Percentiles rank a stretch among this genome's conserved stretches.
These are phyloP conservation scores for Ophiostoma piceae DNA, from an alignment of 2,329 filamentous ascomycete species.

Conservation along the genomic window DNA sequence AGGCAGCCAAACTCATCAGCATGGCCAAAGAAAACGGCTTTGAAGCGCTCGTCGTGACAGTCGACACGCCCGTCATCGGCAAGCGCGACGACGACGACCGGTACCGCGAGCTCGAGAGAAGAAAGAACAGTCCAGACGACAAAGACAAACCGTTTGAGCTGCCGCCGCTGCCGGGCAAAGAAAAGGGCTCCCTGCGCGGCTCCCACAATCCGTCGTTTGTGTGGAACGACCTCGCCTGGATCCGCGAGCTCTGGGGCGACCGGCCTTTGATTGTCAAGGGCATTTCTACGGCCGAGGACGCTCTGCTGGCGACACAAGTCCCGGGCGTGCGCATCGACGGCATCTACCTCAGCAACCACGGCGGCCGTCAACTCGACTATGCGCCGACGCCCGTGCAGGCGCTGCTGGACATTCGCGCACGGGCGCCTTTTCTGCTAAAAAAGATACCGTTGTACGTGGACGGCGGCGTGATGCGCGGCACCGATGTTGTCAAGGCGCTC, in stretches of 20 bases:
- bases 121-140: background rate
- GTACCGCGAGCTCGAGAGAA: slow-evolving; percentile 4
- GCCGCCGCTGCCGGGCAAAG: background rate
- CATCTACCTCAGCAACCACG: slow-evolving; percentile 48
- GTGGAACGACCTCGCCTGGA: background rate
- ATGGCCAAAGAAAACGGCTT: slow-evolving; percentile 4
- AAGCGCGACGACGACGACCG: slow-evolving; percentile 23
- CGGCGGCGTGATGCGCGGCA: slow-evolving; percentile 43
- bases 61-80: slow-evolving; percentile 23
- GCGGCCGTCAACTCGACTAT: slow-evolving; percentile 47
- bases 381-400: slow-evolving; percentile 29
- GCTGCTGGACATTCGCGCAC: background rate
- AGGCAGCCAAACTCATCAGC: background rate
- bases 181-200: background rate
- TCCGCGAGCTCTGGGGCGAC: slow-evolving; percentile 5
- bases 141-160: background rate
- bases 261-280: background rate
- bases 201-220: background rate
- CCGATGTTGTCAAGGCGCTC: slow-evolving; percentile 45
- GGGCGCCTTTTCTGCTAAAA: background rate
- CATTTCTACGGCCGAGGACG: background rate
- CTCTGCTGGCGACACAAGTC: background rate
- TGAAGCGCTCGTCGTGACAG: slow-evolving; percentile 22
- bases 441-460: slow-evolving; percentile 41
- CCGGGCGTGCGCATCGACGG: slow-evolving; percentile 32